phyloP scores from a whole-genome alignment of 352 stramenopile genomes.

The Globisporangium mamillatum region DNA sequence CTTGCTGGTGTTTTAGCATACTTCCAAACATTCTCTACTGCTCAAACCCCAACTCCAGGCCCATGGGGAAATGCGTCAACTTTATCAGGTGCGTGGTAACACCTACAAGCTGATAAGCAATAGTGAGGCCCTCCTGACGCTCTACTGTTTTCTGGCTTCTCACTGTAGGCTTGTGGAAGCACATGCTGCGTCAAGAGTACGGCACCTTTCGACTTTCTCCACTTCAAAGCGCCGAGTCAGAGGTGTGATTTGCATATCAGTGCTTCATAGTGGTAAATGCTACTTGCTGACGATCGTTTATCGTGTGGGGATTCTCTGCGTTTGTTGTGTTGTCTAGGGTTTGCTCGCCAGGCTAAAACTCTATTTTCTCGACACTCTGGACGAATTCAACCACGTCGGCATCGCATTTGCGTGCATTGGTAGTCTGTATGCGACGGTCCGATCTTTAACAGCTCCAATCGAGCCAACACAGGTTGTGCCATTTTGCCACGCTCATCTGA shows the following conservation, averaged over 20 bases:
- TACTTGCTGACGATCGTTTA: neutral
- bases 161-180: constrained; percentile 33
- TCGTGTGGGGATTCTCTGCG: neutral
- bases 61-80: constrained; percentile 91
- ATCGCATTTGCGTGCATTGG: constrained; percentile 24
- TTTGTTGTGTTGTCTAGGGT: constrained; percentile 11
- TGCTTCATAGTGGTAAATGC: neutral
- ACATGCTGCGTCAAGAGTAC: constrained; percentile 89
- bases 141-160: neutral
- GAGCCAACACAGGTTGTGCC: neutral
- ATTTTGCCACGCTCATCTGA: neutral
- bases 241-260: constrained; percentile 20
- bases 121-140: neutral
- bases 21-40: constrained; percentile 27
- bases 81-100: constrained; percentile 35
- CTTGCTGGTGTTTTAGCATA: constrained; percentile 32
- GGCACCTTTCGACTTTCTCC: constrained; percentile 90
- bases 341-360: constrained; percentile 23
- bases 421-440: neutral
- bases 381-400: constrained; percentile 28
- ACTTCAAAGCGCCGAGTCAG: constrained; percentile 29
- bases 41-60: constrained; percentile 38
- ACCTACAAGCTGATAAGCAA: neutral
- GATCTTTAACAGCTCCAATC: neutral
- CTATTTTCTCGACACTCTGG: constrained; percentile 27